Conservation (phyloP, 2,329 filamentous ascomycete genomes). For the Chaetomium olivaceum region DNA sequence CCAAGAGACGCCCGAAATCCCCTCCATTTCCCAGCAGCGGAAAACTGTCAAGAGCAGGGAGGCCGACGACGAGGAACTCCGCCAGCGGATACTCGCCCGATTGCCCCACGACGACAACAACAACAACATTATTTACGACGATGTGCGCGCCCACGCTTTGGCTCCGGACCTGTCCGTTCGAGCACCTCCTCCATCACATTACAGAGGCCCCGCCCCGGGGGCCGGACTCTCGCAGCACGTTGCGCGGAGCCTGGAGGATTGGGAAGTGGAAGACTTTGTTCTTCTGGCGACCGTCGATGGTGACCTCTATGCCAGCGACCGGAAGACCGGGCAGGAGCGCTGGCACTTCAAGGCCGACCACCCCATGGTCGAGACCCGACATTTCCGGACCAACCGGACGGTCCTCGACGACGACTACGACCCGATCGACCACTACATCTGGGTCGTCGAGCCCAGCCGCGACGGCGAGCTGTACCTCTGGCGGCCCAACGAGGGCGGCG, state of each 20-base stretch:
- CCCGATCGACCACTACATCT: constrained; percentile 81
- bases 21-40: constrained; percentile 34
- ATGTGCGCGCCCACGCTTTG: constrained; percentile 97
- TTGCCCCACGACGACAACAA: neutral
- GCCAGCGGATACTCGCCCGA: constrained; percentile 13
- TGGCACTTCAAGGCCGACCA: constrained; percentile 85
- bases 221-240: constrained; percentile 75
- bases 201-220: constrained; percentile 57
- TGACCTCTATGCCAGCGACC: constrained; percentile 87
- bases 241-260: constrained; percentile 98
- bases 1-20: constrained; percentile 32
- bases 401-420: constrained; percentile 59
- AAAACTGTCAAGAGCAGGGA: constrained; percentile 31
- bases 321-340: constrained; percentile 77
- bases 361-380: constrained; percentile 87
- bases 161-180: constrained; percentile 90
- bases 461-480: constrained; percentile 88
- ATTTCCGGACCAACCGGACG: constrained; percentile 71
- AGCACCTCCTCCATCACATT: constrained; percentile 79
- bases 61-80: constrained; percentile 31
- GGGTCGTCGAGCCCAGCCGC: constrained; percentile 90
- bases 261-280: constrained; percentile 99
- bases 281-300: constrained; percentile 99
- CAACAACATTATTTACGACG: constrained; percentile 49
- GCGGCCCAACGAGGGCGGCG: constrained; percentile 62